Conservation (phyloP, 2,329 filamentous ascomycete species). For the Xylaria sp. region DNA sequence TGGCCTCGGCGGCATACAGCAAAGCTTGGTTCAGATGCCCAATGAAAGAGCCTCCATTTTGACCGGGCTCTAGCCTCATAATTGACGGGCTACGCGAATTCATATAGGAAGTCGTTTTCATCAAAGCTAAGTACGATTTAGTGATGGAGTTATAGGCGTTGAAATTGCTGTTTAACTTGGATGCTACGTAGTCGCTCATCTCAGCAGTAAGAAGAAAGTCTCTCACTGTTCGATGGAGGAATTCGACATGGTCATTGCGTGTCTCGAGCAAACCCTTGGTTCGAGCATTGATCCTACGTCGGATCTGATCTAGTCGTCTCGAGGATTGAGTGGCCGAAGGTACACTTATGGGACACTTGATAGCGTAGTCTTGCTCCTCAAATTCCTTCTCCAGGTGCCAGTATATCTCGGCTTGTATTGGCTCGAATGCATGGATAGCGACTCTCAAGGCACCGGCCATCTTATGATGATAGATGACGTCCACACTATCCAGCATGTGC, state of each 20-base stretch:
- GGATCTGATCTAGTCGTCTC: background rate
- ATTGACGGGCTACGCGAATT: background rate
- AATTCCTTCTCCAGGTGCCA: background rate
- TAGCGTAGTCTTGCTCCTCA: background rate
- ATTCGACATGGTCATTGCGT: background rate
- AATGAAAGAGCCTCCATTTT: background rate
- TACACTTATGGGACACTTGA: background rate
- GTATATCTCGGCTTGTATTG: background rate
- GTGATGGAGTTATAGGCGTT: background rate
- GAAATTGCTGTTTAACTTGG: background rate
- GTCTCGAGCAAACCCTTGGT: conserved; percentile 17
- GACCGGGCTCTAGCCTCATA: background rate
- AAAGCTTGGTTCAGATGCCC: background rate
- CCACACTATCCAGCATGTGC: conserved; percentile 37
- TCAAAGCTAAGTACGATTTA: background rate
- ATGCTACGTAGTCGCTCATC: background rate
- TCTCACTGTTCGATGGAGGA: conserved; percentile 15
- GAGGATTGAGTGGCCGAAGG: background rate
- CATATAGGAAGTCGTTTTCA: background rate
- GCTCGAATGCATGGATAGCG: background rate
- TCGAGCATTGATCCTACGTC: background rate
- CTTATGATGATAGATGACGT: conserved; percentile 23
- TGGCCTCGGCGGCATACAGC: background rate
- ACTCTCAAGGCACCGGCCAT: conserved; percentile 2
- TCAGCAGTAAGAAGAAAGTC: conserved; percentile 7